Percentiles rank a stretch among this genome's conserved stretches.
Conservation (phyloP, 192 early-diverging fungal genomes). For the Geosiphon pyriformis region DNA sequence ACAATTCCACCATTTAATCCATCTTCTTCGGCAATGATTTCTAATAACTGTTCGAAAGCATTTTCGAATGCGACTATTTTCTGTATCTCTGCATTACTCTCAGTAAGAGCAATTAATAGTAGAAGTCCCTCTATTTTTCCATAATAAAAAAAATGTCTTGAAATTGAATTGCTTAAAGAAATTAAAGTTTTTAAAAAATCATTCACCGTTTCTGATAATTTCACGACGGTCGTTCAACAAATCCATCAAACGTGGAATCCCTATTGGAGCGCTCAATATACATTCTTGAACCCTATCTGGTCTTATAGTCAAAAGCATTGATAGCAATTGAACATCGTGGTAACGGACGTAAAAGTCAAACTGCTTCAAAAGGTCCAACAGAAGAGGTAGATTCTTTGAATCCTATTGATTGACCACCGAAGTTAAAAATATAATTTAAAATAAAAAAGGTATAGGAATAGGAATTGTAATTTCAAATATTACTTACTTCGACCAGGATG, state of each 20-base stretch:
- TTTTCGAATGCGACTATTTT: constrained; percentile 99
- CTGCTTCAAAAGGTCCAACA: constrained; percentile 87
- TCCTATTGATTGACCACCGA: too few relatives aligned
- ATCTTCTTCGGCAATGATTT: constrained; percentile 85
- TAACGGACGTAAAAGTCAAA: constrained; percentile 95
- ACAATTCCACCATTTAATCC: constrained; percentile 90
- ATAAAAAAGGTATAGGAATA: not conserved
- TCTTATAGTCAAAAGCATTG: constrained; percentile 61
- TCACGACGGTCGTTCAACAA: constrained; percentile 89
- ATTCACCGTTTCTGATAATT: constrained; percentile 87
- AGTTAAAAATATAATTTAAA: constrained; percentile 37
- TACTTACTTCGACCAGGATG: constrained; percentile 35
- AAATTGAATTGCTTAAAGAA: not conserved
- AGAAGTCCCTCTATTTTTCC: constrained; percentile 75
- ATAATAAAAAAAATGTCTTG: constrained; percentile 12
- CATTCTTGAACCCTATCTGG: constrained; percentile 69
- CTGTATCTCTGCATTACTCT: constrained; percentile 91
- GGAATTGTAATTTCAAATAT: constrained; percentile 22
- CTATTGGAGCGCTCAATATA: constrained; percentile 81
- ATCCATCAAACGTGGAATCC: constrained; percentile 85
- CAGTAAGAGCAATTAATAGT: constrained; percentile 86
- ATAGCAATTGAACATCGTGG: constrained; percentile 80
- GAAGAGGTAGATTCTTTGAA: constrained; percentile 61
- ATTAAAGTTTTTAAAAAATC: not conserved
- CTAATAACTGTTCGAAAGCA: constrained; percentile 89